Conservation (phyloP, 768 basidiomycete genomes). For the Symmetrospora coprosmae region DNA sequence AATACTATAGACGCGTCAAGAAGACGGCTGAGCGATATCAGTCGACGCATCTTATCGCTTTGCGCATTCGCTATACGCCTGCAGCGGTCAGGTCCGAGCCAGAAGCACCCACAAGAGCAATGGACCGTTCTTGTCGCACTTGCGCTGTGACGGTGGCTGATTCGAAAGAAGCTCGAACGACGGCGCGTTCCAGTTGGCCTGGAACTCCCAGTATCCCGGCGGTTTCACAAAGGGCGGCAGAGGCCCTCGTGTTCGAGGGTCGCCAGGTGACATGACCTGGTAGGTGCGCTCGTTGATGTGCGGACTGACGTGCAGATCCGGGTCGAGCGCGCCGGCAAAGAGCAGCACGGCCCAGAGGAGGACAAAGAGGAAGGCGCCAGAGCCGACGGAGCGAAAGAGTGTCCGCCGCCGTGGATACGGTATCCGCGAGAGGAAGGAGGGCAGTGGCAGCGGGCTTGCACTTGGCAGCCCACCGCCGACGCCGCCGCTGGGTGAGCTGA, state of each 20-base stretch:
- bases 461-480: neutral
- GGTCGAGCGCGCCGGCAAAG: neutral
- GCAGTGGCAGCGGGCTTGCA: neutral
- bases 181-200: neutral
- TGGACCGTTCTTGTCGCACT: conserved; percentile 2
- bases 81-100: neutral
- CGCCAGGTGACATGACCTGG: neutral
- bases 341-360: neutral
- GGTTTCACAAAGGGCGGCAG: neutral
- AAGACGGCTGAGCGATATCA: neutral
- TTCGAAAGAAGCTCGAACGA: neutral
- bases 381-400: neutral
- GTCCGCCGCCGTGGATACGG: neutral
- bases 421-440: neutral
- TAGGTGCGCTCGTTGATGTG: conserved; percentile 2
- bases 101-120: neutral
- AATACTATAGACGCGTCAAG: neutral
- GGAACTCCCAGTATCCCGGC: neutral
- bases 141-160: neutral
- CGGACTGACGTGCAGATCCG: neutral
- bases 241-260: neutral
- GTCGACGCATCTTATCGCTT: too few species aligned
- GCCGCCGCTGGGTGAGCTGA: neutral
- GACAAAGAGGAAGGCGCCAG: neutral
- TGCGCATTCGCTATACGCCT: too few species aligned